Evolutionary conservation across 176 grass and related monocot genomes (phyloP).

Genomic region (Neostapfia colusana): DNA sequence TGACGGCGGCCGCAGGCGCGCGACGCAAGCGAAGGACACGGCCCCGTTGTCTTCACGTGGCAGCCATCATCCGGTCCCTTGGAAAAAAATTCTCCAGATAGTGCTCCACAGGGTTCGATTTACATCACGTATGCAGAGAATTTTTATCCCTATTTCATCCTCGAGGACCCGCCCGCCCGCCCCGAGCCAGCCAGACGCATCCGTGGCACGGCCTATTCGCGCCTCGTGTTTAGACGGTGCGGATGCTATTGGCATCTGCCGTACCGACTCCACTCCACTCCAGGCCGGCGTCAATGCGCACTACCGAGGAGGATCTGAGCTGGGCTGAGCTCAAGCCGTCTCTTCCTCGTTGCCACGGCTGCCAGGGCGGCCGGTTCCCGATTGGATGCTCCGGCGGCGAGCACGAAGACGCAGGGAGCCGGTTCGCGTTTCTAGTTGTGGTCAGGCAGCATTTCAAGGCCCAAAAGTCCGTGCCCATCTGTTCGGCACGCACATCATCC

Average conservation of each 20-base stretch:
- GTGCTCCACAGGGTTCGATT: no score
- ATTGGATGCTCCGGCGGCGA: background rate
- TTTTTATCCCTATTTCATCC: background rate
- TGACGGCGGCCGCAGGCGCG: background rate
- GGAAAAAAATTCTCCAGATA: no score
- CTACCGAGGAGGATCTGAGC: no score
- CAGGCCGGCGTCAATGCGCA: background rate
- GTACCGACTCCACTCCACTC: slow-evolving; percentile 11
- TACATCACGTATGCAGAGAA: no score
- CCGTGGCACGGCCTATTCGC: background rate
- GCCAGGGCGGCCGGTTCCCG: background rate
- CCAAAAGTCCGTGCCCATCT: background rate
- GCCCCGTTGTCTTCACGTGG: background rate
- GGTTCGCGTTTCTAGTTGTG: no score
- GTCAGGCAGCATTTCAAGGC: background rate
- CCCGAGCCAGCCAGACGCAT: background rate
- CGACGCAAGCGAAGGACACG: background rate
- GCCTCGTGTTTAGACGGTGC: background rate
- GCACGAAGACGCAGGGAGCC: background rate
- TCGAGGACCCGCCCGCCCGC: background rate
- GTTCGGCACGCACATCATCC: no score
- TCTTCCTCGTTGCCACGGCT: background rate
- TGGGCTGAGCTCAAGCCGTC: background rate
- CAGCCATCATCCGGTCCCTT: background rate
- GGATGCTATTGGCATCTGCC: background rate